These are phyloP conservation scores for Suhomyces choctaworum DNA, from an alignment of 1,139 yeast species.

Conservation along the genomic window DNA sequence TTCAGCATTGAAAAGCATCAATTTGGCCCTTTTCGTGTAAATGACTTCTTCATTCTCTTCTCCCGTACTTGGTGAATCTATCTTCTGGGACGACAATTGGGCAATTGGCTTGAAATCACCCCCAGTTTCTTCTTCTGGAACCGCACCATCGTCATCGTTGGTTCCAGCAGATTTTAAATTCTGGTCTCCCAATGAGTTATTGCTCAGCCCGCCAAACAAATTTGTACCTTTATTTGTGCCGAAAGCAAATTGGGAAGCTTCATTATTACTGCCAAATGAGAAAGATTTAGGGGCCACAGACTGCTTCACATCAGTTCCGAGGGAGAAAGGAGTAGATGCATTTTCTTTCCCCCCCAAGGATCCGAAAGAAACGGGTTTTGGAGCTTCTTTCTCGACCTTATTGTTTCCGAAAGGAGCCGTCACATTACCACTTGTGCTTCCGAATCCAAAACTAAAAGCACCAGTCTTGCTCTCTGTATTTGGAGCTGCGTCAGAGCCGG, in stretches of 20 bases:
- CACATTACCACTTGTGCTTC: too few species aligned
- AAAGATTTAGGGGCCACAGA: constrained; percentile 15
- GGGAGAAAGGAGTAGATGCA: constrained; percentile 12
- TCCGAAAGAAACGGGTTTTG: constrained; percentile 1
- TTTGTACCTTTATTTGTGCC: background rate
- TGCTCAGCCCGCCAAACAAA: background rate
- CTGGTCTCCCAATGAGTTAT: background rate
- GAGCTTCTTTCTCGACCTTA: too few species aligned
- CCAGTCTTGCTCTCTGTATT: too few species aligned
- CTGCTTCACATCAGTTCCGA: constrained; percentile 1
- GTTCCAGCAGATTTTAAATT: background rate
- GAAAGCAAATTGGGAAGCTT: background rate
- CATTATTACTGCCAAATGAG: background rate
- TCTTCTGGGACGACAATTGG: constrained; percentile 42
- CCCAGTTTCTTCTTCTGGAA: constrained; percentile 43
- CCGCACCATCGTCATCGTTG: constrained; percentile 27
- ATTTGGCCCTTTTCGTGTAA: constrained; percentile 69
- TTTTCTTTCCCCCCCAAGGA: constrained; percentile 3
- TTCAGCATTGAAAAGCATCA: constrained; percentile 59
- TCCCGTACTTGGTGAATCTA: constrained; percentile 60
- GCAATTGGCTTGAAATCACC: constrained; percentile 51
- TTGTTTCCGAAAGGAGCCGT: too few species aligned
- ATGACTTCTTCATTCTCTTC: constrained; percentile 77
- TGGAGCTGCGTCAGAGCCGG: too few species aligned
- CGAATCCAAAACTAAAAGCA: too few species aligned